A percentile compares a stretch with the other conserved stretches of the same genome.
Conservation (phyloP, 208 protist genomes). For the Trichomonas tenax region DNA sequence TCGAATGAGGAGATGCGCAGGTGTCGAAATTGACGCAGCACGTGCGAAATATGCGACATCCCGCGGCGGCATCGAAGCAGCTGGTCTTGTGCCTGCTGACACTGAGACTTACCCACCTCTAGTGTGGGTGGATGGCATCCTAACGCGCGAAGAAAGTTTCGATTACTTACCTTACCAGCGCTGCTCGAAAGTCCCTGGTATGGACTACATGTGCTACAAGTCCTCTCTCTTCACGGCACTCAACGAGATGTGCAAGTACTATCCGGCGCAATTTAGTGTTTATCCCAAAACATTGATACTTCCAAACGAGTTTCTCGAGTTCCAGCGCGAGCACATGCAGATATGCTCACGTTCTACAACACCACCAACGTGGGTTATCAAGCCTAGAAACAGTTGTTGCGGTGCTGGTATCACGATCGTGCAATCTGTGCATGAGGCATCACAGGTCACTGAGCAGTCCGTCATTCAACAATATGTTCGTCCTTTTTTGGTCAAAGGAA, state of each 20-base stretch:
- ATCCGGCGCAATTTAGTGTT: not conserved
- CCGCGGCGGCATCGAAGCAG: not conserved
- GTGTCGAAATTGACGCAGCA: not conserved
- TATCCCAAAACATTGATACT: not conserved
- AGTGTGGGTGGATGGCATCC: not conserved
- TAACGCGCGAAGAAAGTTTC: not conserved
- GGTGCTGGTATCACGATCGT: not conserved
- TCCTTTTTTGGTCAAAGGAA: constrained; percentile 30
- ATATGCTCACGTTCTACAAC: not conserved
- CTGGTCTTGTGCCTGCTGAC: not conserved
- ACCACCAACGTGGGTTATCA: not conserved
- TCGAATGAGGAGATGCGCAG: not conserved
- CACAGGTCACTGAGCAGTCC: not conserved
- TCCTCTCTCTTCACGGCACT: not conserved
- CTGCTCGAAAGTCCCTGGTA: not conserved
- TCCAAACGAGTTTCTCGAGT: not conserved
- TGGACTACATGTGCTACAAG: not conserved
- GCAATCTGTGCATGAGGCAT: not conserved
- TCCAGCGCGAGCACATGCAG: not conserved
- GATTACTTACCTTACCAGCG: not conserved
- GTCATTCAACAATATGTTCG: constrained; percentile 29
- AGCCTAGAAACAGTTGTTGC: not conserved
- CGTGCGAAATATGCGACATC: not conserved
- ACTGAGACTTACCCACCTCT: not conserved
- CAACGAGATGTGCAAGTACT: not conserved